A percentile compares a stretch with the other conserved stretches of the same genome.
These are phyloP conservation scores for Arabis hirsuta DNA, from an alignment of 345 rosid genomes.

Conservation along the genomic window DNA sequence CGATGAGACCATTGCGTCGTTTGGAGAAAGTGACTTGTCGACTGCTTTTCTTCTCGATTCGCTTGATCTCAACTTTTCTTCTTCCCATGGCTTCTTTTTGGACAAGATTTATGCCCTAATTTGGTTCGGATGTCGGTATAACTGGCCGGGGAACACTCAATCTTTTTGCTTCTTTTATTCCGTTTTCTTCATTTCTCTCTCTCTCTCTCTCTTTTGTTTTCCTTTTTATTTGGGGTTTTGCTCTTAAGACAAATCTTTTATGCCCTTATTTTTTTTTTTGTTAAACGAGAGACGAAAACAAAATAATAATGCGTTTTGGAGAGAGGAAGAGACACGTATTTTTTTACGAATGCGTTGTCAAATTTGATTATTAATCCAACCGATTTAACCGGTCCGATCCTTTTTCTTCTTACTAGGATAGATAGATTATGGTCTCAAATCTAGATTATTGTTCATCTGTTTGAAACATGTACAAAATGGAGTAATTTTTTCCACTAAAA, in stretches of 20 bases:
- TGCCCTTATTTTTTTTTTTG: conserved; percentile 1
- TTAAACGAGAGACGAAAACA: conserved; percentile 19
- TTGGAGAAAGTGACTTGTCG: conserved; percentile 76
- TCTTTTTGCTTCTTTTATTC: conserved; percentile 15
- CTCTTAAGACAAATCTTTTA: background rate
- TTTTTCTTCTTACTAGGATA: no score
- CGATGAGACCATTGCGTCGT: conserved; percentile 65
- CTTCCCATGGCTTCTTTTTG: conserved; percentile 51
- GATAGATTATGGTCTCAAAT: no score
- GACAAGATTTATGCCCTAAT: conserved; percentile 33
- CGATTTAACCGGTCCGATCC: no score
- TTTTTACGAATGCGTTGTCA: background rate
- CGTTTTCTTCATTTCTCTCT: background rate
- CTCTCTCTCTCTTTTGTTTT: background rate
- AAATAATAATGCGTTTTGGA: conserved; percentile 20
- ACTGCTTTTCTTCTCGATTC: conserved; percentile 65
- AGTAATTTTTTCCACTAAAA: no score
- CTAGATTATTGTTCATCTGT: no score
- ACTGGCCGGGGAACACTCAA: background rate
- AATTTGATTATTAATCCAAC: background rate
- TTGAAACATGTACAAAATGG: no score
- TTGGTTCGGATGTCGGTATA: background rate
- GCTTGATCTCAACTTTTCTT: conserved; percentile 64
- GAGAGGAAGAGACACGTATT: background rate
- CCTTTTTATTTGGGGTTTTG: background rate